Percentiles rank a stretch among this genome's conserved stretches.
phyloP scores from a whole-genome alignment of 2,329 filamentous ascomycete species.

The Apiospora phragmitis region DNA sequence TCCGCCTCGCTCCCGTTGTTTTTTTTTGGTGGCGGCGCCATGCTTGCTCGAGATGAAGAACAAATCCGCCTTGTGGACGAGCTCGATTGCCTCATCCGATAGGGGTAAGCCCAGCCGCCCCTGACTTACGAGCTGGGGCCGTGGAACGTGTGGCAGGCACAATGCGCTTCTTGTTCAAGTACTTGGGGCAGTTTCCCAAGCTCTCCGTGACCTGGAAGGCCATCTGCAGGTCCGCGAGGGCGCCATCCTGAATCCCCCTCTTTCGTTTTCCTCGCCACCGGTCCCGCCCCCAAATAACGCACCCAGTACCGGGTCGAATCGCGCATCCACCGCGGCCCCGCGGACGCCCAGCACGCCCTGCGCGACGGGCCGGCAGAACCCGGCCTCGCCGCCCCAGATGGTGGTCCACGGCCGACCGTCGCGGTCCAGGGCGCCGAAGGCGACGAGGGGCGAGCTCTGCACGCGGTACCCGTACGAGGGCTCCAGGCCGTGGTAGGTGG shows the following conservation, averaged over 20 bases:
- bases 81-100: constrained; percentile 51
- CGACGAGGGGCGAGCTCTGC: constrained; percentile 64
- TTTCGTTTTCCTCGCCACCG: constrained; percentile 39
- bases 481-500: constrained; percentile 64
- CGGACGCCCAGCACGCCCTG: constrained; percentile 63
- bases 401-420: constrained; percentile 72
- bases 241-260: constrained; percentile 21
- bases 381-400: constrained; percentile 72
- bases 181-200: constrained; percentile 85
- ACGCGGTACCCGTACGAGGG: constrained; percentile 62
- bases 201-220: constrained; percentile 71
- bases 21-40: background rate
- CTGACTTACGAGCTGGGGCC: constrained; percentile 43
- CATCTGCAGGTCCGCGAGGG: constrained; percentile 47
- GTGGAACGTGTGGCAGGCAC: constrained; percentile 51
- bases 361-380: constrained; percentile 65
- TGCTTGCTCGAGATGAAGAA: constrained; percentile 72
- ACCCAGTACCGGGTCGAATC: constrained; percentile 69
- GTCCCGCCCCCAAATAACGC: constrained; percentile 55
- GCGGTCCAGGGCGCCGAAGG: constrained; percentile 70
- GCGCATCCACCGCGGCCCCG: constrained; percentile 57
- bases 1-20: constrained; percentile 50
- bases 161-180: constrained; percentile 74
- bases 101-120: constrained; percentile 39
- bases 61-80: constrained; percentile 68